phyloP scores from a whole-genome alignment of 306 rosid species.

The Dryas alaskensis region DNA sequence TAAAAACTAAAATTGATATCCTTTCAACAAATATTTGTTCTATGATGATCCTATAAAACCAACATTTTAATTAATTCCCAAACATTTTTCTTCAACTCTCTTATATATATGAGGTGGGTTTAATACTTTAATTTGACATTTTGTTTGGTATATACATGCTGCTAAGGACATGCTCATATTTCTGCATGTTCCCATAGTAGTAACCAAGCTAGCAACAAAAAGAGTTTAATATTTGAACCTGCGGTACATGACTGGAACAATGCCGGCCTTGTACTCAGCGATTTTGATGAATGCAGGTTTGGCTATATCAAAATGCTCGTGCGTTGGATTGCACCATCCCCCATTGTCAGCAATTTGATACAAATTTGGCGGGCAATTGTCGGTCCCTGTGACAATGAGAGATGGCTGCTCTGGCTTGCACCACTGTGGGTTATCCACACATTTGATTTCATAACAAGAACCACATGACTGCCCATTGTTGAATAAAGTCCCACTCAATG shows the following conservation, averaged over 20 bases:
- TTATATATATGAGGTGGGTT: too few species aligned
- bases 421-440: slow-evolving; percentile 41
- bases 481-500: slow-evolving; percentile 61
- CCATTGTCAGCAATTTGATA: slow-evolving; percentile 42
- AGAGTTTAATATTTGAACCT: slow-evolving; percentile 29
- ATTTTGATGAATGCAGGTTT: slow-evolving; percentile 55
- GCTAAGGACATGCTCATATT: too few species aligned
- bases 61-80: too few species aligned
- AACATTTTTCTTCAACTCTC: too few species aligned
- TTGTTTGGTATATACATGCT: too few species aligned
- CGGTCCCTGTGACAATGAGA: slow-evolving; percentile 58
- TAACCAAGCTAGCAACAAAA: neutral
- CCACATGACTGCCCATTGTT: slow-evolving; percentile 63
- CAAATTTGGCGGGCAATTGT: slow-evolving; percentile 61
- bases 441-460: slow-evolving; percentile 67
- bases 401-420: slow-evolving; percentile 53
- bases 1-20: too few species aligned
- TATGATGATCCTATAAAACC: too few species aligned
- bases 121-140: too few species aligned
- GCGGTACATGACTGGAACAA: slow-evolving; percentile 64
- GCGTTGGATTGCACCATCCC: slow-evolving; percentile 93
- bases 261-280: slow-evolving; percentile 53
- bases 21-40: too few species aligned
- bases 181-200: too few species aligned
- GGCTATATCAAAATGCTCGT: slow-evolving; percentile 70